Base-by-base conservation (phyloP, 352 stramenopile species). In the Phytophthora foliorum region DNA sequence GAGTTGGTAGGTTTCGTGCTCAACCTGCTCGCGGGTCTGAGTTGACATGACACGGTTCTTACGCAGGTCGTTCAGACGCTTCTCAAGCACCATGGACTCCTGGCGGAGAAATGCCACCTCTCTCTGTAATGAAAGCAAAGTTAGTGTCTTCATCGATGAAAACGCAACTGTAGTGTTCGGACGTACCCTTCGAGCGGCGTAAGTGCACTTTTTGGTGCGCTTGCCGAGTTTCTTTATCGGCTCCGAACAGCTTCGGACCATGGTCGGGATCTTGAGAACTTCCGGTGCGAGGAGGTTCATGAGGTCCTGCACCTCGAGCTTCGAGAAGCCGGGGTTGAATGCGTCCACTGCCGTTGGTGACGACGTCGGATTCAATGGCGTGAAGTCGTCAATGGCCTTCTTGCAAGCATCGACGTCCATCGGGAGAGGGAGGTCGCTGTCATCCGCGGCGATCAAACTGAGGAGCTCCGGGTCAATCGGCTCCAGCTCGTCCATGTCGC, bases 181-280 rank as follows among this genome's bases (percentile, higher is more conserved):
- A 75, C 76, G 57, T 67, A 83, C 76, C 46, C 79, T 78, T 60
- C 81, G 75, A 54, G 81, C 74, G 3, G 78, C 81, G 64, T 89
- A 89, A 1, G 81, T 89, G 77, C 81, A 89, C 53, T 89, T 89
- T 45, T 86, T 86, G 44, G 59, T 75, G 48, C 75, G 73, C 46
- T 79, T 82, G 21, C 44, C 49, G 21, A 68, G 32, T 49, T 84
- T 82, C 60, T 70, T 75, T 29, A 72, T 57, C 6, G 62, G 58
- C 19, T 75, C 73, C 22, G 45, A 74, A 22, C 36, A 69, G 45
- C 61, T 66, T 25, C 59, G 63, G n/a, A 74, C 36, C 17, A 78
- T 62, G 6, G 52, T 49, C 36, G 71, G 57, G 11, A 73, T 73
- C 6, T 58, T 63, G 2, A 74, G 39, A 19, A 41, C n/a, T 10